Evolutionary conservation across 768 basidiomycete species (phyloP).

Genomic region (Panaeolus papilionaceus): DNA sequence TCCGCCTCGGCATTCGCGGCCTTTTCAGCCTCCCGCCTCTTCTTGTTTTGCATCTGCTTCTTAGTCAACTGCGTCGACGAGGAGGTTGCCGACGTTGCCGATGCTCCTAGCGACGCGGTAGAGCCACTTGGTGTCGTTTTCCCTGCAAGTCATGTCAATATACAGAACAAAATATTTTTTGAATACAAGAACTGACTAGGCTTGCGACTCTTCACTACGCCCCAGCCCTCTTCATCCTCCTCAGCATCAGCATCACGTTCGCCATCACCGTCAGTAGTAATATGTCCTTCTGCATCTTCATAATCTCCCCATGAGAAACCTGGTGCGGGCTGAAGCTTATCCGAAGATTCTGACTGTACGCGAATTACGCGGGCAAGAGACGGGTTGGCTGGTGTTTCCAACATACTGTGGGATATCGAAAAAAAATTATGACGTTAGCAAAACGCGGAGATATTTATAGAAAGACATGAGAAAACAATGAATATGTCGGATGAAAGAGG

Average conservation of each 20-base stretch:
- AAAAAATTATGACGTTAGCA: slow-evolving; percentile 10
- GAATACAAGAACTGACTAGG: slow-evolving; percentile 41
- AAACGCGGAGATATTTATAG: slow-evolving; percentile 1
- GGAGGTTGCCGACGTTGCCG: slow-evolving; percentile 33
- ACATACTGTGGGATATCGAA: slow-evolving; percentile 53
- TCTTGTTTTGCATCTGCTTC: slow-evolving; percentile 72
- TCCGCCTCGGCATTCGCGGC: slow-evolving; percentile 62
- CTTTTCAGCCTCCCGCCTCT: slow-evolving; percentile 63
- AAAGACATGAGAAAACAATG: slow-evolving; percentile 13
- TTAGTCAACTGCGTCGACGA: slow-evolving; percentile 59
- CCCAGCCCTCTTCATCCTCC: slow-evolving; percentile 86
- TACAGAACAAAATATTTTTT: neutral
- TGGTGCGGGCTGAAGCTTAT: slow-evolving; percentile 52
- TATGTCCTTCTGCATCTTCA: slow-evolving; percentile 57
- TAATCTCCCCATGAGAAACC: slow-evolving; percentile 84
- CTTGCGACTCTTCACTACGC: slow-evolving; percentile 66
- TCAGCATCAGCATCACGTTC: slow-evolving; percentile 71
- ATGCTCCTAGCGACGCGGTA: slow-evolving; percentile 3
- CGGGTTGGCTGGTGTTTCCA: slow-evolving; percentile 62
- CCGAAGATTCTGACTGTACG: slow-evolving; percentile 60
- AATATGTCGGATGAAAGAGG: neutral
- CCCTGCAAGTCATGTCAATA: neutral
- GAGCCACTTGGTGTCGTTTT: neutral
- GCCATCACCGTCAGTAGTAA: slow-evolving; percentile 38
- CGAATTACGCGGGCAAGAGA: slow-evolving; percentile 72